phyloP scores from a whole-genome alignment of 2,329 filamentous ascomycete genomes.

The Lasiodiplodia sp. region DNA sequence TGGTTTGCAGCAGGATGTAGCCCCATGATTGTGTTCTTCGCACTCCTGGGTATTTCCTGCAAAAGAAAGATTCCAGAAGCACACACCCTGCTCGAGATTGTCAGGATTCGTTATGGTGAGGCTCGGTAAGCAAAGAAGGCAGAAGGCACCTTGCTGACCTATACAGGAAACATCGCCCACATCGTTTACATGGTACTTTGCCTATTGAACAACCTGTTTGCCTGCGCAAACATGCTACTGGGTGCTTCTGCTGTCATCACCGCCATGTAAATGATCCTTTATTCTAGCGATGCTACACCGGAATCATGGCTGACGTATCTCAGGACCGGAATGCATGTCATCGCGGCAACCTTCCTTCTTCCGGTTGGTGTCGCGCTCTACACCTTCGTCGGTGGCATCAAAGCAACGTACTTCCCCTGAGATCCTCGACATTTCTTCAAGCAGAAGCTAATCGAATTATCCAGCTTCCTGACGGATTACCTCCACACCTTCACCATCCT shows the following conservation, averaged over 20 bases:
- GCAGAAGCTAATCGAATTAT: not conserved
- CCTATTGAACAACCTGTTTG: conserved; percentile 63
- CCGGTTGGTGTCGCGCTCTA: conserved; percentile 39
- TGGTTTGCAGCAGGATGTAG: conserved; percentile 60
- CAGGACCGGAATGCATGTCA: conserved; percentile 25
- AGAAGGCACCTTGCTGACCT: conserved; percentile 20
- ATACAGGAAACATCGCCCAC: conserved; percentile 46
- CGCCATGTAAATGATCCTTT: conserved; percentile 51
- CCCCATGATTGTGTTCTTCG: conserved; percentile 59
- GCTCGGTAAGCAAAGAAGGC: conserved; percentile 35
- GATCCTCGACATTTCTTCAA: no score
- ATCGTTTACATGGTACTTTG: conserved; percentile 61
- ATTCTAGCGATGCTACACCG: conserved; percentile 52
- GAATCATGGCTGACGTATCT: conserved; percentile 47
- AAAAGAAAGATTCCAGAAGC: conserved; percentile 62
- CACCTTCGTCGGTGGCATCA: conserved; percentile 35
- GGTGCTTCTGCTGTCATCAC: conserved; percentile 54
- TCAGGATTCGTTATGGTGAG: conserved; percentile 58
- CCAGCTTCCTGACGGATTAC: conserved; percentile 57
- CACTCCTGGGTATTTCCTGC: conserved; percentile 59
- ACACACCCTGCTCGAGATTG: conserved; percentile 62
- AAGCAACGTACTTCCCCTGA: conserved; percentile 32
- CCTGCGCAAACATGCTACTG: conserved; percentile 62
- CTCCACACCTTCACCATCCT: conserved; percentile 64
- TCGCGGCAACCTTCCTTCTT: conserved; percentile 23